Evolutionary conservation across 768 basidiomycete species (phyloP), one percentile per base, ranked within the genome.

Genomic region (Harrya chromipes): DNA sequence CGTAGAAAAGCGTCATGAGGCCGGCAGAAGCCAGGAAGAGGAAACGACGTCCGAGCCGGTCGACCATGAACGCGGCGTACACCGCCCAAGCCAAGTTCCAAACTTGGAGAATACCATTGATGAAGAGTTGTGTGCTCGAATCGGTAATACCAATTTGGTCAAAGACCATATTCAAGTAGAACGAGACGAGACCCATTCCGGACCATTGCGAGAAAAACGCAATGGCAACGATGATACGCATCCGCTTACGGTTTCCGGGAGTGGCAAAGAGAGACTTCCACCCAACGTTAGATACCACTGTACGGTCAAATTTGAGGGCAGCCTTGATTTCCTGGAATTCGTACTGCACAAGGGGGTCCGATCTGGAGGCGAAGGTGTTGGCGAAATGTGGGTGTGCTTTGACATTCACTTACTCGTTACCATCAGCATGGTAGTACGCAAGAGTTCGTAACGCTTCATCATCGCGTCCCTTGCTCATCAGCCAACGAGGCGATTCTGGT

Each of bases 201-300:
- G 85, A 89, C 88, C 87, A 90, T 59, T 88, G 85, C 3, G 87
- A 89, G 77, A 90, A 89, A 77, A 86, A 86, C 40, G 85, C 87
- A 47, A 90, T 72, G 40, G 84, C 84, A 54, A 87, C 64, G 65
- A 91, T 85, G 66, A 90, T 85, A 47, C 78, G 70, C 77, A 91
- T 77, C 50, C 90, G 87, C 67, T 74, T 83, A 55, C 80, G 73
- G 76, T 92, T 92, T 44, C 88, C 90, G 24, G 75, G 66, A 39
- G 79, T 87, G 37, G 72, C 59, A 62, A 89, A 68, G 56, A 93
- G 77, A 3, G 84, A 75, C 59, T 77, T 82, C 83, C 83, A 91
- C 51, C 83, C 83, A 38, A 86, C 70, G 54, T 81, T 82, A 44
- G 73, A 63, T 16, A 76, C 74, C 37, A 81, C 82, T 3, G 65